phyloP scores from a whole-genome alignment of 371 early-diverging fungal species.

The Pancytospora philotis region DNA sequence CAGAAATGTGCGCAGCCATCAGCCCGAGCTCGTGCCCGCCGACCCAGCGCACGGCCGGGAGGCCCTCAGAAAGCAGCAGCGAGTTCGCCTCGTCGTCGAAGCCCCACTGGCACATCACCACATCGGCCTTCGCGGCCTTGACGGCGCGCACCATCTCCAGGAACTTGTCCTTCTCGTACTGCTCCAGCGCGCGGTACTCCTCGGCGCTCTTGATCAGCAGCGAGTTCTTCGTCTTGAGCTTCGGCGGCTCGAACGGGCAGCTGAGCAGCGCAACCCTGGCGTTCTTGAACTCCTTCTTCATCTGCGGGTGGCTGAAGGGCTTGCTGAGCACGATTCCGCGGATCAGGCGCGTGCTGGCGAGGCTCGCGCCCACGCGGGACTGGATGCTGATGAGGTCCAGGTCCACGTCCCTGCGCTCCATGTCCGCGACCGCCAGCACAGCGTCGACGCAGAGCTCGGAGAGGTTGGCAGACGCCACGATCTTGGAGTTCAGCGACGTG shows the following conservation, averaged over 20 bases:
- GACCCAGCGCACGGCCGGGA: conserved; percentile 99
- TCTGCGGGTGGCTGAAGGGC: conserved; percentile 98
- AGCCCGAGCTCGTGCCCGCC: conserved; percentile 93
- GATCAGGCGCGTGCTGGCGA: conserved; percentile 79
- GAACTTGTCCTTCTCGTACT: conserved; percentile 86
- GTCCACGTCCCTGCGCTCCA: conserved; percentile 94
- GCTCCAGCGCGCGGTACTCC: conserved; percentile 84
- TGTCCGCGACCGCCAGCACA: conserved; percentile 84
- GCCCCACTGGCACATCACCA: conserved; percentile 99
- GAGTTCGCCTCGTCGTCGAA: conserved; percentile 99
- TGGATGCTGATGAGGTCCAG: conserved; percentile 97
- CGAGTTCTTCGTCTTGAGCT: conserved; percentile 99
- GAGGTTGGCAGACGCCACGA: conserved; percentile 70
- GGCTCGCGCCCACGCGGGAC: conserved; percentile 85
- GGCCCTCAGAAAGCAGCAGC: conserved; percentile 82
- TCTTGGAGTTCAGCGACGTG: conserved; percentile 90
- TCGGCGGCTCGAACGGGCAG: conserved; percentile 99
- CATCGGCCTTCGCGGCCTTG: conserved; percentile 86
- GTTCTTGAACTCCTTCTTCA: conserved; percentile 84
- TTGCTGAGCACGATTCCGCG: conserved; percentile 95
- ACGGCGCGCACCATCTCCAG: conserved; percentile 85
- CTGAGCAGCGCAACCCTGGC: conserved; percentile 93
- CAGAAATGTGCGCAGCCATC: conserved; percentile 94
- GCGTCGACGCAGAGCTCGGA: conserved; percentile 74
- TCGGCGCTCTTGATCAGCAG: conserved; percentile 87